phyloP scores from a whole-genome alignment of 148 eudicot genomes.

The Selenicereus undatus region DNA sequence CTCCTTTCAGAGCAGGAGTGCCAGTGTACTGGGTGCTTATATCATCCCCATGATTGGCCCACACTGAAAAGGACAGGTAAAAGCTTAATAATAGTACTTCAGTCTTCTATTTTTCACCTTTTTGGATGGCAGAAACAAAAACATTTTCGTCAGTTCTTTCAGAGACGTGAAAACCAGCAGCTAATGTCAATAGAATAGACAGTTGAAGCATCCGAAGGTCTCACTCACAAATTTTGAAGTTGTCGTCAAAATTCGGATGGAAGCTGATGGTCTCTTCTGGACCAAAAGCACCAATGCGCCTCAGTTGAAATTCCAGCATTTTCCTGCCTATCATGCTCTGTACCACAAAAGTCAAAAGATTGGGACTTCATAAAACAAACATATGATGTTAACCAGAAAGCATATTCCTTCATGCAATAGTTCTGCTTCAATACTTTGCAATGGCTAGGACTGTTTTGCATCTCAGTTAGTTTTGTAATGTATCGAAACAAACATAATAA shows the following conservation, averaged over 20 bases:
- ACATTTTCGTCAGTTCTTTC: not conserved
- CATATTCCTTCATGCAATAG: no score
- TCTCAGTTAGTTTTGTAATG: not conserved
- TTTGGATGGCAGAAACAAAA: not conserved
- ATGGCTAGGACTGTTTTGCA: no score
- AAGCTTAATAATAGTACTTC: slow-evolving; percentile 5
- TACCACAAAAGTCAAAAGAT: slow-evolving; percentile 10
- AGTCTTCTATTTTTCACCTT: not conserved
- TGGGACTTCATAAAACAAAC: not conserved
- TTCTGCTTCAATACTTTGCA: no score
- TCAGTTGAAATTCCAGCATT: slow-evolving; percentile 85
- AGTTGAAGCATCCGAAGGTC: slow-evolving; percentile 3
- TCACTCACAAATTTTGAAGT: slow-evolving; percentile 74
- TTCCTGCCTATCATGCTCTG: slow-evolving; percentile 97
- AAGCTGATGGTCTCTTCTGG: slow-evolving; percentile 75
- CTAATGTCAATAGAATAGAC: not conserved
- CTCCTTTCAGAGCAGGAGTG: slow-evolving; percentile 96
- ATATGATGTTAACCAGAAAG: not conserved
- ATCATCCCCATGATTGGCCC: slow-evolving; percentile 99
- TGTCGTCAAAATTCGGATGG: slow-evolving; percentile 81
- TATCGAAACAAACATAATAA: not conserved
- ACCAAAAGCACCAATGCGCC: slow-evolving; percentile 72
- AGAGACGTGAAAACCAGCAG: not conserved
- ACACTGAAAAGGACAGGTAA: slow-evolving; percentile 43
- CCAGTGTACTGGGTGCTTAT: slow-evolving; percentile 97